Percentiles rank a stretch among this genome's conserved stretches.
These are phyloP conservation scores for Blastobotrys persicus DNA, from an alignment of 1,139 yeast genomes.

Conservation along the genomic window DNA sequence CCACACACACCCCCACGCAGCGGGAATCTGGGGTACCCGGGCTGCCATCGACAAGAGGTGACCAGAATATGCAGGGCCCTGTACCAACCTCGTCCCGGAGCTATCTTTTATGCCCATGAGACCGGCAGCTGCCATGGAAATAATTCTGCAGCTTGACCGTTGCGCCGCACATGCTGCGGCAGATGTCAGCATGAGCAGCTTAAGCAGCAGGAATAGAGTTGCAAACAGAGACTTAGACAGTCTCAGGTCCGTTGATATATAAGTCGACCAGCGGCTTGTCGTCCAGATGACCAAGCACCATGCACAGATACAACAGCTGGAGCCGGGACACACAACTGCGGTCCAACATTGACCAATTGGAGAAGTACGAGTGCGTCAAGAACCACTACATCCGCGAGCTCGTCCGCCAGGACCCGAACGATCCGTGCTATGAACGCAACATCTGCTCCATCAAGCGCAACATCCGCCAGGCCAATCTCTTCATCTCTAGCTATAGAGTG, in stretches of 20 bases:
- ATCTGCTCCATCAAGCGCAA: conserved; percentile 11
- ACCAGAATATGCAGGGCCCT: too few species aligned
- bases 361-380: conserved; percentile 13
- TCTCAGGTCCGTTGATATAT: too few species aligned
- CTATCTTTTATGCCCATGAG: too few species aligned
- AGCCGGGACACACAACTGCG: background rate
- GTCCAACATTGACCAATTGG: conserved; percentile 8
- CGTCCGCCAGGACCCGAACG: conserved; percentile 16
- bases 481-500: conserved; percentile 16
- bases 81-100: too few species aligned
- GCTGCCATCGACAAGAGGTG: too few species aligned
- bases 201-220: background rate
- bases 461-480: conserved; percentile 17
- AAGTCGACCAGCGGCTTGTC: too few species aligned
- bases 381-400: conserved; percentile 14
- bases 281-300: too few species aligned
- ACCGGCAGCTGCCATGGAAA: too few species aligned
- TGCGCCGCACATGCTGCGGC: background rate
- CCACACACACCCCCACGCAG: too few species aligned
- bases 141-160: background rate
- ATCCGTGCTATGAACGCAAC: conserved; percentile 10
- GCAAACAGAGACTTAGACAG: background rate
- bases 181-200: background rate
- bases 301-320: background rate
- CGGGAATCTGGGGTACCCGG: too few species aligned